Evolutionary conservation across 441 rosid genomes (phyloP), one percentile per base, ranked within the genome.

Genomic region (Lepidium campestre): DNA sequence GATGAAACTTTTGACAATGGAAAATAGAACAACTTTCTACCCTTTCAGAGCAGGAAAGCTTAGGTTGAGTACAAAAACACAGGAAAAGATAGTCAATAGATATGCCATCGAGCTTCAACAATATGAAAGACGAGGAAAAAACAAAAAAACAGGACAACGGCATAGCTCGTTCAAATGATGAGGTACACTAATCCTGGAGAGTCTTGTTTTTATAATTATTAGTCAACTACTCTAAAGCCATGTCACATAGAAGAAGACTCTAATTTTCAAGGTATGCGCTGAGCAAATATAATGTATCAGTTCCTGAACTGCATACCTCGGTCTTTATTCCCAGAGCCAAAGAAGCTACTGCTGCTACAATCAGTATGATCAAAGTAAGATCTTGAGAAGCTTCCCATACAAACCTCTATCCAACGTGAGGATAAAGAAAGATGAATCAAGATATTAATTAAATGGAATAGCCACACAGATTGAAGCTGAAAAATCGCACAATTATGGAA

Each of bases 301-400:
- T 27, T 62, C 44, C 25, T 46, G 45, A 34, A 44, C 48, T 69
- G 57, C 77, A 77, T 80, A 94, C 99, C 98, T 93, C 96, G 22
- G 96, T 80, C 79, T 90, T 90, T 76, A 93, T 93, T 54, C 97
- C 98, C 78, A 93, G 75, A 22, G 74, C 98, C 83, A 93, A 77
- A 72, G 96, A 93, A 77, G 92, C 96, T 70, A 71, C 88, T 25
- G 99, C 99, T 79, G 99, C 99, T 47, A 89, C 71, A 80, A 91
- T 82, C 85, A 91, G 78, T 81, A 93, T 91, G 77, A 91, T 81
- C 79, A 93, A 76, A 40, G 99, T 91, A 81, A 91, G 95, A 82
- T 91, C 99, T 73, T 91, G 99, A 84, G 97, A 87, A 56, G 99
- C 96, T 81, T 93, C 99, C 99, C 99, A 94, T 42, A 91, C 94